A percentile compares a stretch with the other conserved stretches of the same genome.
Evolutionary conservation across 202 grass and related monocot species (phyloP).

Genomic region (Brachypodium distachyon): DNA sequence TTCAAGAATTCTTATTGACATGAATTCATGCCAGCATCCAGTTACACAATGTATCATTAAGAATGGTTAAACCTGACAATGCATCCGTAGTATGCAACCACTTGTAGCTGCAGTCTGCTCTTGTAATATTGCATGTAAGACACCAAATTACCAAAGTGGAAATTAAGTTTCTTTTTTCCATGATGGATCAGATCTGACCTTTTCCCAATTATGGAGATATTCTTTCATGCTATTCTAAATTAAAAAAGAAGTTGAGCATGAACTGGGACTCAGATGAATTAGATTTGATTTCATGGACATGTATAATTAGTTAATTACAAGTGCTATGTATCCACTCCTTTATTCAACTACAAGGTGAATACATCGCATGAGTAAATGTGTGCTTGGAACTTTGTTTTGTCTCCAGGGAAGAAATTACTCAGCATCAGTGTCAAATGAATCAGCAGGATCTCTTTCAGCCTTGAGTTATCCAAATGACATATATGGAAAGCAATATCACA

Average conservation of each 20-base stretch:
- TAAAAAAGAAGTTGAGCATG: background rate
- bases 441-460: slow-evolving; percentile 43
- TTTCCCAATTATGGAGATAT: background rate
- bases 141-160: background rate
- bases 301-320: background rate
- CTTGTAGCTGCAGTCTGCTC: background rate
- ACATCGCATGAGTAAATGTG: slow-evolving; percentile 3
- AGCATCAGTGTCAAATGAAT: slow-evolving; percentile 42
- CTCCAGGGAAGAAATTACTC: slow-evolving; percentile 76
- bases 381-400: slow-evolving; percentile 11
- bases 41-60: background rate
- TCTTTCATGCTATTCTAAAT: slow-evolving; percentile 1
- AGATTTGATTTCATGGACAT: background rate
- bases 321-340: background rate
- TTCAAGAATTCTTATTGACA: background rate
- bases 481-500: slow-evolving; percentile 30
- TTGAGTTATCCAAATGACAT: slow-evolving; percentile 31
- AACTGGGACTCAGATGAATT: slow-evolving; percentile 2
- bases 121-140: background rate
- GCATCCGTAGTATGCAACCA: background rate
- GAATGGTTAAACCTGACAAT: background rate
- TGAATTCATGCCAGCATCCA: background rate
- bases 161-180: too few relatives aligned
- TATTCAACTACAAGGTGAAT: background rate
- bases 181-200: background rate